A percentile compares a stretch with the other conserved stretches of the same genome.
These are phyloP conservation scores for Boletus subparvulus DNA, from an alignment of 768 basidiomycete genomes.

Conservation along the genomic window DNA sequence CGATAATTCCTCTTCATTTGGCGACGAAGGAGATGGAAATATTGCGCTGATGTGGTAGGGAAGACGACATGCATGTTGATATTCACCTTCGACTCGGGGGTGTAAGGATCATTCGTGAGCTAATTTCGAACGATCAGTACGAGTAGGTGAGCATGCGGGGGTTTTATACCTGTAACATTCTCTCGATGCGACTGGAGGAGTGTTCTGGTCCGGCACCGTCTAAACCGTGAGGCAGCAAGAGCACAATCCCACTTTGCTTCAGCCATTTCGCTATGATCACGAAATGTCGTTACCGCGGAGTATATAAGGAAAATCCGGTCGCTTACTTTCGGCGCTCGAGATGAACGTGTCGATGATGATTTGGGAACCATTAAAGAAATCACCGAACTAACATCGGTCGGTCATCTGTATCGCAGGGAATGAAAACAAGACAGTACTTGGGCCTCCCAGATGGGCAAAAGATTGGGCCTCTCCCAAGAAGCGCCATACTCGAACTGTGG, in stretches of 20 bases:
- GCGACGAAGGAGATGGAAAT: slow-evolving; percentile 89
- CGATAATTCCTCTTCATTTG: slow-evolving; percentile 84
- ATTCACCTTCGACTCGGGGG: slow-evolving; percentile 35
- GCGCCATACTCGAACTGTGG: slow-evolving; percentile 84
- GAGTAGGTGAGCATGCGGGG: neutral
- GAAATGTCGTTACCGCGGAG: neutral
- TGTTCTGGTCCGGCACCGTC: slow-evolving; percentile 95
- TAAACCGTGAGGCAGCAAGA: slow-evolving; percentile 85
- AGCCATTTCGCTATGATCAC: slow-evolving; percentile 80
- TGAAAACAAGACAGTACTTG: slow-evolving; percentile 47
- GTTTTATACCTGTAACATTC: slow-evolving; percentile 75
- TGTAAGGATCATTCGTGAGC: slow-evolving; percentile 75
- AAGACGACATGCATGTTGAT: slow-evolving; percentile 85
- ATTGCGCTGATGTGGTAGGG: slow-evolving; percentile 88
- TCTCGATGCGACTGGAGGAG: slow-evolving; percentile 83
- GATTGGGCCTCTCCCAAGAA: slow-evolving; percentile 81
- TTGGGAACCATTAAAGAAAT: slow-evolving; percentile 90
- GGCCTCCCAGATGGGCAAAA: slow-evolving; percentile 90
- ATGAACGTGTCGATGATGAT: slow-evolving; percentile 90
- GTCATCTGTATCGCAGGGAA: neutral
- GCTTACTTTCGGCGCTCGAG: slow-evolving; percentile 77
- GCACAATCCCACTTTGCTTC: slow-evolving; percentile 83
- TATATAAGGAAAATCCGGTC: too few species aligned
- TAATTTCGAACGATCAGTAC: slow-evolving; percentile 27
- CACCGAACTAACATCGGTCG: slow-evolving; percentile 63